Percentiles rank a stretch among this genome's conserved stretches.
phyloP scores from a whole-genome alignment of 2,329 filamentous ascomycete genomes.

The Scleromitrula shiraiana region DNA sequence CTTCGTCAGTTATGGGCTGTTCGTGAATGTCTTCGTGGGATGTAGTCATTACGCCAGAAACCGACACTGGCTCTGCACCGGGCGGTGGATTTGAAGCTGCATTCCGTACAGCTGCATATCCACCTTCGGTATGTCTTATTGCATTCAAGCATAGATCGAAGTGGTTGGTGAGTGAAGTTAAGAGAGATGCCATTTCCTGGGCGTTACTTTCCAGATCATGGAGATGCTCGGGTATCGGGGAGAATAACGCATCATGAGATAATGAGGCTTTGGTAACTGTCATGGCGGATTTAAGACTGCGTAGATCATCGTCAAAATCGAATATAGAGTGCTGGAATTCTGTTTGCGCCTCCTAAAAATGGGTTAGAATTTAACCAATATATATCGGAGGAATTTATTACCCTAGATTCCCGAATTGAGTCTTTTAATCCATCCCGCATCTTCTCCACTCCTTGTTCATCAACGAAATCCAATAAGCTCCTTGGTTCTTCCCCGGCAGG shows the following conservation, averaged over 20 bases:
- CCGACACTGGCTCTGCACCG: constrained; percentile 45
- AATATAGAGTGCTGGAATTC: constrained; percentile 62
- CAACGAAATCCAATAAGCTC: constrained; percentile 67
- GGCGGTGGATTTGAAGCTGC: constrained; percentile 54
- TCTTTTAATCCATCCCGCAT: constrained; percentile 60
- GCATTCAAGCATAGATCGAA: constrained; percentile 92
- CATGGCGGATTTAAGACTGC: constrained; percentile 46
- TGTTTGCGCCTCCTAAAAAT: constrained; percentile 52
- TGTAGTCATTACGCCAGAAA: constrained; percentile 54
- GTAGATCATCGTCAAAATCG: constrained; percentile 68
- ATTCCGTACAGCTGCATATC: constrained; percentile 59
- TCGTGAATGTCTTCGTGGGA: constrained; percentile 43
- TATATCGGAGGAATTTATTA: constrained; percentile 23
- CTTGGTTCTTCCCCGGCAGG: constrained; percentile 50
- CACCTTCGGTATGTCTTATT: constrained; percentile 81
- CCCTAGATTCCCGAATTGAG: constrained; percentile 64
- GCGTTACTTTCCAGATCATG: constrained; percentile 48
- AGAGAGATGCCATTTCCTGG: constrained; percentile 70
- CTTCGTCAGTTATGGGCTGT: constrained; percentile 65
- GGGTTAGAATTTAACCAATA: background rate
- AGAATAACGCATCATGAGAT: constrained; percentile 17
- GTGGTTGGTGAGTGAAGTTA: constrained; percentile 75
- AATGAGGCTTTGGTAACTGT: constrained; percentile 28
- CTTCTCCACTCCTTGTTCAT: constrained; percentile 59
- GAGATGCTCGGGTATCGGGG: constrained; percentile 39